Percentiles rank a stretch among this genome's conserved stretches.
phyloP scores from a whole-genome alignment of 208 protist species.

The Leptomonas seymouri region DNA sequence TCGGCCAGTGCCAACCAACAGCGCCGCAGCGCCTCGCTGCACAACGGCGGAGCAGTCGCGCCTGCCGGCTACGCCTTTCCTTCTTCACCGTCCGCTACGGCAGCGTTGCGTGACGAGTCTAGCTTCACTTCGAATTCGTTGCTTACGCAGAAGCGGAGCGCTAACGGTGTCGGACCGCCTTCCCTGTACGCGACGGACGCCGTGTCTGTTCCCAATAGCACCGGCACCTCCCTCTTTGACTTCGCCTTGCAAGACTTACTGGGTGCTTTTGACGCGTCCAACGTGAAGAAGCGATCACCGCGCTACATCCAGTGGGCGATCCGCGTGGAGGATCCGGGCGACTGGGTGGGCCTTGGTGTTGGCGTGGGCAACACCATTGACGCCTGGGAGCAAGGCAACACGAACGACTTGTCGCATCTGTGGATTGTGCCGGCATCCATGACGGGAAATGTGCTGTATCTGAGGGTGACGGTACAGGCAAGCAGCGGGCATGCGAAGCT shows the following conservation, averaged over 20 bases:
- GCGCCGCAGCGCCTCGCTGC: constrained; percentile 1
- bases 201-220: constrained; percentile 60
- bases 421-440: constrained; percentile 73
- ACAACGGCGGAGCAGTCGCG: not conserved
- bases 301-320: constrained; percentile 66
- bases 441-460: constrained; percentile 38
- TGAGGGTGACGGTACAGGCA: constrained; percentile 59
- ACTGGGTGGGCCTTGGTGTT: constrained; percentile 89
- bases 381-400: constrained; percentile 48
- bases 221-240: constrained; percentile 76
- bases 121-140: not conserved
- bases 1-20: not conserved
- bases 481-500: constrained; percentile 73
- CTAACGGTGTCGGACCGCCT: not conserved
- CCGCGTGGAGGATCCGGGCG: constrained; percentile 73
- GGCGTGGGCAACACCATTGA: constrained; percentile 75
- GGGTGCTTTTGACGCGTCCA: constrained; percentile 21
- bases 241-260: constrained; percentile 66
- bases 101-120: constrained; percentile 7
- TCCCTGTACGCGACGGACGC: constrained; percentile 25
- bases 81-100: not conserved
- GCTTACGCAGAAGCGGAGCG: constrained; percentile 9
- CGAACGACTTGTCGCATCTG: constrained; percentile 78
- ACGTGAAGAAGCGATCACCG: constrained; percentile 20
- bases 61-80: not conserved